Evolutionary conservation across 371 early-diverging fungal species (phyloP), one percentile per base, ranked within the genome.

Genomic region (Syncephalis plumigaleata): DNA sequence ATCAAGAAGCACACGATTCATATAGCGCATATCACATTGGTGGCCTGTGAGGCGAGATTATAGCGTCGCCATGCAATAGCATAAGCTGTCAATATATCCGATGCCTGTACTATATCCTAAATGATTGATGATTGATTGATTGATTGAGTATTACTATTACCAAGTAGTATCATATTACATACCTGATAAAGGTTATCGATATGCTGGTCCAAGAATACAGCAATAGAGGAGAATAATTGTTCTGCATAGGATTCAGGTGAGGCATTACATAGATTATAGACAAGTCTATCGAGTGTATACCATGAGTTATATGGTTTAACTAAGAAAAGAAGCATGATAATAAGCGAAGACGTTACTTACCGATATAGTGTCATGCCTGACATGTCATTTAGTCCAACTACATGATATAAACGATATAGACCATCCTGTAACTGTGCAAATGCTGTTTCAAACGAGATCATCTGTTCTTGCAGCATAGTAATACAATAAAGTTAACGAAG

Each of bases 211-310:
- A 84, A 49, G 51, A 76, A 84, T 20, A 79, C 72, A 13, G 79
- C 77, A 18, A 87, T 70, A 25, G 74, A 66, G 27, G 66, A 66
- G 55, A 84, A 84, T 9, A 86, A 67, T 49, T 53, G 57, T 37
- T 85, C 84, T 2, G 73, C 68, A 55, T 73, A 70, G 2, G 87
- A 76, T 26, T 69, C 69, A 36, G 90, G 90, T 24, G 66, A 57
- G 31, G 87, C 79, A 45, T 73, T 84, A 57, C 90, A 89, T 59
- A 84, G 64, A 53, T 73, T 75, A 53, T 77, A 78, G 9, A 77
- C 75, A 5, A 61, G 58, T 47, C 62, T 66, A 48, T 13, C 21
- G 37, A 9, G n/a, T 11, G 9, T 37, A n/a, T 37, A n/a, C 9
- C 11, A n/a, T 37, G 9, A n/a, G n/a, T n/a, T n/a, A n/a, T n/a